Evolutionary conservation across 495 filamentous ascomycete genomes (phyloP).

Genomic region (Chaetomium tenue): DNA sequence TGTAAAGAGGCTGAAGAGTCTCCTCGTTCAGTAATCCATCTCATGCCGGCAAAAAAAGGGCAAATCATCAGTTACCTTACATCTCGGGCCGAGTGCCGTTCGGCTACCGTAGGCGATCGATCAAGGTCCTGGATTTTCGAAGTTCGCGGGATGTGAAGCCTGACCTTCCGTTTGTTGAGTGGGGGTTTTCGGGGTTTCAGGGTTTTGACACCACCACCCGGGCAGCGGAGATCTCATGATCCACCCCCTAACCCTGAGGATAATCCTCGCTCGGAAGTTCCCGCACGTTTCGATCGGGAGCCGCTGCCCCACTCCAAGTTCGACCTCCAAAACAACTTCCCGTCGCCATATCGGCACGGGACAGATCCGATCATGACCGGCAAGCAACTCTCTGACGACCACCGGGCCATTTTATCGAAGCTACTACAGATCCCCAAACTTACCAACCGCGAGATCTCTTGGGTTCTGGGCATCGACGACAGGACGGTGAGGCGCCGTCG

Average conservation of each 20-base stretch:
- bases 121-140: not conserved
- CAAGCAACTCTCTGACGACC: slow-evolving; percentile 28
- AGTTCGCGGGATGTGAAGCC: not conserved
- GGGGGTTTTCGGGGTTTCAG: not conserved
- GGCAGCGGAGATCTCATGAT: not conserved
- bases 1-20: slow-evolving; percentile 2
- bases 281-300: not conserved
- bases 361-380: slow-evolving; percentile 26
- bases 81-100: slow-evolving; percentile 2
- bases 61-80: not conserved
- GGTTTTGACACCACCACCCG: too few species aligned
- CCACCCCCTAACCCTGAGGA: slow-evolving; percentile 2
- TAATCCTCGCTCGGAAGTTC: not conserved
- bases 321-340: not conserved
- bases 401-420: slow-evolving; percentile 23
- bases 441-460: slow-evolving; percentile 33
- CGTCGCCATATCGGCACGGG: not conserved
- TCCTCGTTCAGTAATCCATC: not conserved
- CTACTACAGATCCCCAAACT: slow-evolving; percentile 30
- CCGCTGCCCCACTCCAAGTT: slow-evolving; percentile 6
- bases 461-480: slow-evolving; percentile 27
- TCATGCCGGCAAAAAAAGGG: not conserved
- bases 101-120: not conserved
- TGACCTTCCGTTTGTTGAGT: not conserved
- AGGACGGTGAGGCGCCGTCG: slow-evolving; percentile 32